A percentile compares a stretch with the other conserved stretches of the same genome.
phyloP scores from a whole-genome alignment of 441 rosid genomes.

The Iberis amara region DNA sequence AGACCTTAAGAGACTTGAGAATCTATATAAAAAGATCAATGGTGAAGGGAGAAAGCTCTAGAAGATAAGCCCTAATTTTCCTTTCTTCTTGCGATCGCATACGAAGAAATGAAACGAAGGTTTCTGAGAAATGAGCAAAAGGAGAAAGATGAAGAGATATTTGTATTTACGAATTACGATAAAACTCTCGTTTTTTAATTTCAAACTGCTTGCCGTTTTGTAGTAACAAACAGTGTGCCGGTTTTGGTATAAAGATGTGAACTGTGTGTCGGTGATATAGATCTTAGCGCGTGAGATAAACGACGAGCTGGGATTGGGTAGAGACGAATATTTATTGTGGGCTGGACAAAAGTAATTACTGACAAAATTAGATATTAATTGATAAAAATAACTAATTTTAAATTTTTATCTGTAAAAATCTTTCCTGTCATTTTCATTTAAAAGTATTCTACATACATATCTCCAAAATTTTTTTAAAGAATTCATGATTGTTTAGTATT shows the following conservation, averaged over 20 bases:
- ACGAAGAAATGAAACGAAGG: conserved; percentile 27
- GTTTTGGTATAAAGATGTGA: neutral
- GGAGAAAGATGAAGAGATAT: conserved; percentile 27
- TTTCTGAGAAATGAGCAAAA: conserved; percentile 32
- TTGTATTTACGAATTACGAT: conserved; percentile 30
- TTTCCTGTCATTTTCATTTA: conserved; percentile 12
- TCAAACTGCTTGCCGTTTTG: conserved; percentile 26
- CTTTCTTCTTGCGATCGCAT: conserved; percentile 30
- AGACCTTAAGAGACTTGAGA: conserved; percentile 13
- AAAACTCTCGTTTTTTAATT: conserved; percentile 5
- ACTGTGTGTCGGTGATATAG: conserved; percentile 22
- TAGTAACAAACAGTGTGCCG: conserved; percentile 16
- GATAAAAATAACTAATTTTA: conserved; percentile 21
- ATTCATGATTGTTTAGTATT: too few species aligned
- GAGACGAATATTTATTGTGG: conserved; percentile 25
- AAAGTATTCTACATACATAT: neutral
- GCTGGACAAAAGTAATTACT: conserved; percentile 30
- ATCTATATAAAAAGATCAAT: conserved; percentile 23
- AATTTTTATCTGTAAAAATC: too few species aligned
- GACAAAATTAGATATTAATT: conserved; percentile 24
- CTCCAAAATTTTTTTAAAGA: neutral
- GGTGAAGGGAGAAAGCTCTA: conserved; percentile 10
- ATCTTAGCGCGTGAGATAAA: conserved; percentile 24
- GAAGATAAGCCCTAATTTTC: conserved; percentile 28
- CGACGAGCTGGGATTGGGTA: conserved; percentile 21